Conservation (phyloP, 495 filamentous ascomycete genomes). For the Trichoderma orchidacearum region DNA sequence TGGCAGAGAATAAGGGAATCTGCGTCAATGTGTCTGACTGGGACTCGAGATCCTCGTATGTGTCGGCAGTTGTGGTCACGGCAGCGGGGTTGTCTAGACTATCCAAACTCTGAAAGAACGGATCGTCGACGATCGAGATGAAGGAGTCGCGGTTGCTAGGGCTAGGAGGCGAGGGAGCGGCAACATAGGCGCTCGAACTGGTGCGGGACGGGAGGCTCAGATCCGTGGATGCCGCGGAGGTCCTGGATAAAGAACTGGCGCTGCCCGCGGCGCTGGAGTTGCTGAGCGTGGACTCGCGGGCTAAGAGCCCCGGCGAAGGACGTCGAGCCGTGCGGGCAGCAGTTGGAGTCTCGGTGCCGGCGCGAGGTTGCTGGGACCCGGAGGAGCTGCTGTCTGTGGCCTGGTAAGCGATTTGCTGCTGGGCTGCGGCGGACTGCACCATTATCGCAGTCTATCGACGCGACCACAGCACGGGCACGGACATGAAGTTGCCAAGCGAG, state of each 20-base stretch:
- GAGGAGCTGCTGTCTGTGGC: background rate
- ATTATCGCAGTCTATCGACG: background rate
- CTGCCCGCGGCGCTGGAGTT: background rate
- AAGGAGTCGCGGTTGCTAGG: conserved; percentile 25
- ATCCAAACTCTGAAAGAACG: conserved; percentile 28
- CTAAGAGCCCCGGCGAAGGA: background rate
- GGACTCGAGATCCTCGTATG: background rate
- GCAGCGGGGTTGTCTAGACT: conserved; percentile 4
- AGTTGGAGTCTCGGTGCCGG: background rate
- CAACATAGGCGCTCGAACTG: background rate
- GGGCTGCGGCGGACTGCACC: background rate
- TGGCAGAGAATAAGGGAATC: background rate
- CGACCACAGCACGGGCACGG: background rate
- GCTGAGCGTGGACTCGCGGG: background rate
- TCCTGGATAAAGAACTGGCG: background rate
- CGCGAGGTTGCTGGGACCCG: background rate
- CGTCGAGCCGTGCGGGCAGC: background rate
- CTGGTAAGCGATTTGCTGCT: background rate
- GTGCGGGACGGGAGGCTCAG: background rate
- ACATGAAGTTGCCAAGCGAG: background rate
- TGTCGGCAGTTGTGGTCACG: background rate
- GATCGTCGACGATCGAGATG: conserved; percentile 29
- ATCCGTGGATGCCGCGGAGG: background rate
- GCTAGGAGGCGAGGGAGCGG: background rate
- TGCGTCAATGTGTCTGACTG: background rate